Evolutionary conservation across 768 basidiomycete genomes (phyloP), one percentile per base, ranked within the genome.

Genomic region (Russula compacta): DNA sequence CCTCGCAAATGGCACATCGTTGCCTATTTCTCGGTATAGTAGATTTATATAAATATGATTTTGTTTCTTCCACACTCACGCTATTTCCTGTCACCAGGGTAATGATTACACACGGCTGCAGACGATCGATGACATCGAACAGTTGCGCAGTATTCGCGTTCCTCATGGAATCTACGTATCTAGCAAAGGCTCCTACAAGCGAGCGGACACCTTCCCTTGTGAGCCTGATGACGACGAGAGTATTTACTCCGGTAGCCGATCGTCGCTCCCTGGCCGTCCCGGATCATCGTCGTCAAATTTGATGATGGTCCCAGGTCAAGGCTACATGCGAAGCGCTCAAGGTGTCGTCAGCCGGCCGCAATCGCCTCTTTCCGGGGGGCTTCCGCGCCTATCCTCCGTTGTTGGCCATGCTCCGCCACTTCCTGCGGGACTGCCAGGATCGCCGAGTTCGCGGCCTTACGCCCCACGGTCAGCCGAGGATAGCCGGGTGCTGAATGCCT

Each of bases 1-100:
- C 78, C 79, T 33, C 79, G 82, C 46, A 89, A 89, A 78, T 91
- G 88, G 88, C 88, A 91, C 73, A 80, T 90, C 53, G 87, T 89
- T 59, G 87, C 87, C 49, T 90, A 90, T 75, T 89, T 90, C 72
- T 82, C 83, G 72, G 87, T 89, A 69, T 69, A 80, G 67, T 54
- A 50, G 51, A 47, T 61, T 42, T 47, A 46, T 42, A 36, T 58
- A 32, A 33, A 64, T 21, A 43, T 40, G 29, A 38, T 12, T n/a
- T 38, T 51, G n/a, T n/a, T 57, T 58, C 51, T 12, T 59, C 52
- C 56, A 54, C 55, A 33, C 50, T 33, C 39, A 39, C 17, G 10
- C 48, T 54, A 35, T 53, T 53, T 56, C 21, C 38, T 35, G 39
- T 53, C n/a, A 38, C 58, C 62, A 89, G 87, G 84, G 81, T 12